These are phyloP conservation scores for Trichopus zeylanicus DNA, from an alignment of 116 monocot genomes.

Conservation along the genomic window DNA sequence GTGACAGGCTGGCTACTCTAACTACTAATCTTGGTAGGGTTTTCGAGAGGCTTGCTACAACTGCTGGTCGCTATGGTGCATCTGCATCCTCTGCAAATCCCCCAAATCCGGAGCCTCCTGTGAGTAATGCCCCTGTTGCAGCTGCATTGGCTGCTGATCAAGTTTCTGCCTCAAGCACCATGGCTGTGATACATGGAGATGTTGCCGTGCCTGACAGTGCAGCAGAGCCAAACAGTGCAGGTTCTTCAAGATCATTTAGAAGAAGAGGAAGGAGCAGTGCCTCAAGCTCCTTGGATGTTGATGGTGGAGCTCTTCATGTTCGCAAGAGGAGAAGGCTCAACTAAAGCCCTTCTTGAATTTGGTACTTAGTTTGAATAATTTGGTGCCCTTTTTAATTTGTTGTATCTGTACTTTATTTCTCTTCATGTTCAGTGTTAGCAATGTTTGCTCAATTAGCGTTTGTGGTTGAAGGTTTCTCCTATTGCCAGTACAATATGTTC, in stretches of 20 bases:
- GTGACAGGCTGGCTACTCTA: slow-evolving; percentile 24
- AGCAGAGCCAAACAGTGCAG: slow-evolving; percentile 57
- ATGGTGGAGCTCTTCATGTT: slow-evolving; percentile 48
- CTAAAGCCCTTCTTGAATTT: slow-evolving; percentile 8
- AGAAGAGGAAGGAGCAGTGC: slow-evolving; percentile 48
- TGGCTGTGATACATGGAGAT: slow-evolving; percentile 76
- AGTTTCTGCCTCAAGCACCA: slow-evolving; percentile 79
- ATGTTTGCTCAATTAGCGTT: no score
- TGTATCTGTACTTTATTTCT: not conserved
- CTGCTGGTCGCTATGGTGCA: no score
- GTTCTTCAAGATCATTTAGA: slow-evolving; percentile 55
- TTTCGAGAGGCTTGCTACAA: no score
- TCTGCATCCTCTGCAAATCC: no score
- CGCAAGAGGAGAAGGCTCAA: slow-evolving; percentile 70
- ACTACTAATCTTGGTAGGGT: slow-evolving; percentile 17
- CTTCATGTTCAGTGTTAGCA: no score
- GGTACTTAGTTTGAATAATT: not conserved
- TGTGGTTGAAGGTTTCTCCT: no score
- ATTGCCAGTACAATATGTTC: no score
- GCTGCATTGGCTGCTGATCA: slow-evolving; percentile 45
- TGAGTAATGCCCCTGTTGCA: slow-evolving; percentile 16
- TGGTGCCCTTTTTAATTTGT: not conserved
- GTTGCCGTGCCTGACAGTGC: slow-evolving; percentile 19
- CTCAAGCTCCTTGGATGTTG: slow-evolving; percentile 48
- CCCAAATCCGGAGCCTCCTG: slow-evolving; percentile 14